Percentiles rank a stretch among this genome's conserved stretches.
Evolutionary conservation across 257 asterid species (phyloP).

Genomic region (Nicotiana paniculata): DNA sequence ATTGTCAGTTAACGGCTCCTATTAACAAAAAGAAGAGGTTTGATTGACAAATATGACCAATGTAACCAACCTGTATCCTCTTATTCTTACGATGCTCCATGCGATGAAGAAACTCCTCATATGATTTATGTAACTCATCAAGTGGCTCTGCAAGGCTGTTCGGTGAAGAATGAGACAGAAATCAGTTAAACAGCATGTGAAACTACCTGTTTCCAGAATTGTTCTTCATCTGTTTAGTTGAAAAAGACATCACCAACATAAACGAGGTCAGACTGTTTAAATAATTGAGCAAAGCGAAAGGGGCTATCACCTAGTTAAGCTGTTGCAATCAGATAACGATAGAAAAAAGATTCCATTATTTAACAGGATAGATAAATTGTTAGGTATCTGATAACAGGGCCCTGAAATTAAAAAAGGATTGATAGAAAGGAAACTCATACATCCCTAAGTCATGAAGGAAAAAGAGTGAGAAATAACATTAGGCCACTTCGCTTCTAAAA

Average conservation of each 20-base stretch:
- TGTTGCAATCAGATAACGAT: constrained; percentile 3
- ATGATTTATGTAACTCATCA: constrained; percentile 76
- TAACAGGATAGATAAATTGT: background rate
- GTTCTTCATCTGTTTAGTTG: background rate
- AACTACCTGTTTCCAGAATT: constrained; percentile 6
- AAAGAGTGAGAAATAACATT: background rate
- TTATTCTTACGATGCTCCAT: constrained; percentile 47
- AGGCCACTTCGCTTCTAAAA: background rate
- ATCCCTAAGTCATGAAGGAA: background rate
- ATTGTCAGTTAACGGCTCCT: constrained; percentile 15
- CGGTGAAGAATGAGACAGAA: constrained; percentile 3
- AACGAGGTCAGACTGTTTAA: background rate
- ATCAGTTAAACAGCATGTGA: background rate
- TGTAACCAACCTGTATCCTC: constrained; percentile 51
- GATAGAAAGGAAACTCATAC: background rate
- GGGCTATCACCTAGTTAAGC: background rate
- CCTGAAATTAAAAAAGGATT: background rate
- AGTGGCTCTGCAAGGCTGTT: constrained; percentile 91
- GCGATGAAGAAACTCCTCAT: constrained; percentile 76
- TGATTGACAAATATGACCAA: constrained; percentile 9
- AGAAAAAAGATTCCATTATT: background rate
- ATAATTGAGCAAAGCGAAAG: background rate
- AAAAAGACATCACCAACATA: background rate
- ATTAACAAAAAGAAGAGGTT: constrained; percentile 5
- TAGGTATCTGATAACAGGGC: background rate